Conservation (phyloP, 345 rosid species). For the Acer negundo region DNA sequence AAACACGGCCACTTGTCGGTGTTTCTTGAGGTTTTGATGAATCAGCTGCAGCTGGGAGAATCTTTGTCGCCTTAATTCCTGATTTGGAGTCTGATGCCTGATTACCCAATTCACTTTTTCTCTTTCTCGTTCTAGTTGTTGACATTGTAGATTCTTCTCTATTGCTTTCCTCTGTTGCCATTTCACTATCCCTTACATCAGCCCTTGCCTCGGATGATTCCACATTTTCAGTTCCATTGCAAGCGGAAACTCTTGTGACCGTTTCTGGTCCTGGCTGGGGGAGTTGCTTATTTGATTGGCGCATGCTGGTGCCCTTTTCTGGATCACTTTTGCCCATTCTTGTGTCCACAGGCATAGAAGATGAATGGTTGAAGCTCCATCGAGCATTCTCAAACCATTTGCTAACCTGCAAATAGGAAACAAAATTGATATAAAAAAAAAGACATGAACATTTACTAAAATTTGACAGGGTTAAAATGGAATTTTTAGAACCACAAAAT, state of each 20-base stretch:
- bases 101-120: constrained; percentile 14
- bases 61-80: neutral
- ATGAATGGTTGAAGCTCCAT: constrained; percentile 57
- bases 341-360: constrained; percentile 26
- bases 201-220: neutral
- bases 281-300: constrained; percentile 10
- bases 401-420: constrained; percentile 47
- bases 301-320: constrained; percentile 24
- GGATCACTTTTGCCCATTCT: constrained; percentile 19
- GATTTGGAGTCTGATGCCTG: constrained; percentile 1
- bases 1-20: neutral
- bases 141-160: constrained; percentile 1
- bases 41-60: neutral
- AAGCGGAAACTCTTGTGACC: no score
- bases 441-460: neutral
- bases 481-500: neutral
- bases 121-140: constrained; percentile 16
- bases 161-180: neutral
- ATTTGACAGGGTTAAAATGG: neutral
- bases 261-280: no score
- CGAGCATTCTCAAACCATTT: constrained; percentile 90
- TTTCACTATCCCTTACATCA: constrained; percentile 10
- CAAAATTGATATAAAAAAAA: neutral
- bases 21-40: constrained; percentile 15
- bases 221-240: no score